Evolutionary conservation across 192 early-diverging fungal genomes (phyloP).

Genomic region (Umbelopsis sp.): DNA sequence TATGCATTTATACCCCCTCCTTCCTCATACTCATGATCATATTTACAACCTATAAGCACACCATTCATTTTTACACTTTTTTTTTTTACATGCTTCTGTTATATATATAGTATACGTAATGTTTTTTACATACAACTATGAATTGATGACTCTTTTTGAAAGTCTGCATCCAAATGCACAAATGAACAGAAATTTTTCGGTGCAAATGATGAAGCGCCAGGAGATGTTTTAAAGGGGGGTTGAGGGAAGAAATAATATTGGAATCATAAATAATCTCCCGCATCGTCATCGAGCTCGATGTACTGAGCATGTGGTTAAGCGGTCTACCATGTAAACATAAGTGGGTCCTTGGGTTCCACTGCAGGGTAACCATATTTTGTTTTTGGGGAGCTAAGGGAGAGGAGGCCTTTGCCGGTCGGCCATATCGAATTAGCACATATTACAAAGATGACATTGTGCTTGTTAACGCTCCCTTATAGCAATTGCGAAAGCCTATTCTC

Average conservation of each 20-base stretch:
- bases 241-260: background rate
- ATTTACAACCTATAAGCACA: background rate
- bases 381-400: no score
- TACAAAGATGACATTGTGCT: no score
- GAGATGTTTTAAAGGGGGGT: background rate
- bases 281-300: background rate
- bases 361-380: no score
- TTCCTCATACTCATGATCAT: background rate
- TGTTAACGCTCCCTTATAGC: no score
- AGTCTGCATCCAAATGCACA: background rate
- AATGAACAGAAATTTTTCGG: background rate
- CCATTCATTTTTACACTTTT: background rate
- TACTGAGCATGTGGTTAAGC: background rate
- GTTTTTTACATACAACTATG: background rate
- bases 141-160: background rate
- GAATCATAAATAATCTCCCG: background rate
- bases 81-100: background rate
- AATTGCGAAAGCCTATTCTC: background rate
- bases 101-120: background rate
- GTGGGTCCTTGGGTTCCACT: background rate
- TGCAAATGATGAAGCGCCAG: background rate
- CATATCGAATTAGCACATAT: no score
- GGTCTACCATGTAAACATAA: background rate
- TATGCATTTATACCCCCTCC: slow-evolving; percentile 8
- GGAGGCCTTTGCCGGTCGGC: no score